Base-by-base conservation (phyloP, 306 rosid species). In the Sphenostylis stenocarpa region DNA sequence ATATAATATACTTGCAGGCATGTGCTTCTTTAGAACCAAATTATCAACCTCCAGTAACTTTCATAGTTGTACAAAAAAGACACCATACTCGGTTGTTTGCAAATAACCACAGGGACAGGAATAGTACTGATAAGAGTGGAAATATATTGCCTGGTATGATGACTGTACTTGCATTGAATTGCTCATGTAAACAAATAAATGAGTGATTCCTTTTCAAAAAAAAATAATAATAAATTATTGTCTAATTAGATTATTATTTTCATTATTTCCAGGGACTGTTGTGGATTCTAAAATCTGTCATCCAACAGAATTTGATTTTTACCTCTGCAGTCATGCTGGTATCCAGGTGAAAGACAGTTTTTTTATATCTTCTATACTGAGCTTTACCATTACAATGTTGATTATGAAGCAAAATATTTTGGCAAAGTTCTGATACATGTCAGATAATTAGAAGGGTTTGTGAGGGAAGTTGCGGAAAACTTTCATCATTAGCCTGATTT, bases 281-380 rank as follows among this genome's bases (percentile, higher is more conserved):
- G 97, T 94, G 9, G 98, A 94, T 86, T 87, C 98, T 2, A 90
- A 89, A 48, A 94, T 94, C 58, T 94, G 98, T 76, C 98, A 94
- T 67, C 98, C 98, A 6, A 92, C 97, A 1, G 97, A 94, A 81
- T 94, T 94, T 77, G 98, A 94, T 69, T 94, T 94, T 76, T 94
- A 92, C 55, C 93, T 94, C 3, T 94, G 98, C 67, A 92, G 97
- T 64, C 98, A 94, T 70, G 98, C 98, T 19, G 98, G 98, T 79
- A 92, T 92, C 38, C 96, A 94, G 96, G 98, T 88, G 19, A 44
- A 55, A 36, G 28, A 52, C 38, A 13, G 39, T 47, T 10, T 43
- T n/a, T 43, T 28, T 31, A 29, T 44, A 24, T 21, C 15, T 45
- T 49, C 20, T 17, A 2, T 43, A 1, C 7, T 1, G 0, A 4